Evolutionary conservation across 169 alveolate species (phyloP), one percentile per base, ranked within the genome.

Genomic region (Eimeria zaria): DNA sequence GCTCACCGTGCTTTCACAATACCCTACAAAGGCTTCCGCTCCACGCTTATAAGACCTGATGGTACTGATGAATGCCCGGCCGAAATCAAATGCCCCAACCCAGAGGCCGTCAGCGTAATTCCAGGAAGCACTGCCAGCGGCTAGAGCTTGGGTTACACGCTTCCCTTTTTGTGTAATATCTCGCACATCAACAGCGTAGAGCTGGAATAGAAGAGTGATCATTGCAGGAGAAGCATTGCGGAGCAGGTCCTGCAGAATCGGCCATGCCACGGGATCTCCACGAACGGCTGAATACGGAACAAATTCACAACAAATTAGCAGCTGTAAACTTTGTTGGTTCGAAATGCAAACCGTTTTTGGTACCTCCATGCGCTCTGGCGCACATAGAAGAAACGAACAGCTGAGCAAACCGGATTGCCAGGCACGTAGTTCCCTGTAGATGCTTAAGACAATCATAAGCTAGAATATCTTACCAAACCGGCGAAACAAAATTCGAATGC

Each of bases 121-220:
- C 96, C 96, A 93, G 46, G 78, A 74, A 24, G 93, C 96, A 3
- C 27, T 74, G 22, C 96, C 96, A 22, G 96, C 96, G 4, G 76
- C 74, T 16, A 93, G 88, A 67, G 89, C 96, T 46, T 58, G 22
- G 30, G 78, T 51, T 74, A 81, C 96, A 3, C n/a, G 67, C 64
- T 67, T 88, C 1, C 96, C 96, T 27, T 84, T 74, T 11, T 81
- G 55, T 51, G 91, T 91, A 41, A 93, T 83, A 18, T 58, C 88
- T 27, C 58, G 64, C 46, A 93, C 76, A 36, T 93, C 71, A 51
- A 93, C 93, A 36, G 93, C 96, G 36, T 93, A 76, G 1, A 93
- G 93, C 93, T 93, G 96, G 78, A 93, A 93, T 14, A 93, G 89
- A 36, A 93, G 80, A 24, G 94, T 93, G 69, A 93, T 81, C 96